Evolutionary conservation across 169 alveolate species (phyloP).

Genomic region (Cryptosporidium xiaoi): DNA sequence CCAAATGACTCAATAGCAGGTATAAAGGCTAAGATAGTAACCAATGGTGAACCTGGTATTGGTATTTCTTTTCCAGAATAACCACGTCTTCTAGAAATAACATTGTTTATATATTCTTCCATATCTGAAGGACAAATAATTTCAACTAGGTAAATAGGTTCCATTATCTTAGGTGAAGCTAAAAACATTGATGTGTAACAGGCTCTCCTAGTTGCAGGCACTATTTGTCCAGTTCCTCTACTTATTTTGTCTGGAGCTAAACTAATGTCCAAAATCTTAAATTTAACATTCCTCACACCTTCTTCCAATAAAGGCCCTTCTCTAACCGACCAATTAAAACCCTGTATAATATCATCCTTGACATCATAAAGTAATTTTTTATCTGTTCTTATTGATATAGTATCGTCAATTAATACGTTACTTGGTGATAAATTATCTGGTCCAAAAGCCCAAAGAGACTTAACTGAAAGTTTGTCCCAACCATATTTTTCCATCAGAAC

Average conservation of each 20-base stretch:
- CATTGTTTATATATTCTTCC: slow-evolving; percentile 37
- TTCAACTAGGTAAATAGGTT: slow-evolving; percentile 95
- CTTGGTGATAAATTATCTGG: slow-evolving; percentile 91
- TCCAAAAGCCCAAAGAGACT: slow-evolving; percentile 98
- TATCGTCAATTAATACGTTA: slow-evolving; percentile 94
- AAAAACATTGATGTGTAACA: slow-evolving; percentile 97
- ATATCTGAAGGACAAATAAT: slow-evolving; percentile 90
- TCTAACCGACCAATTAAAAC: slow-evolving; percentile 99
- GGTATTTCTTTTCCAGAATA: slow-evolving; percentile 92
- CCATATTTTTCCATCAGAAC: slow-evolving; percentile 87
- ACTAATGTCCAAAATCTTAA: slow-evolving; percentile 89
- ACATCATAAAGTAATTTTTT: slow-evolving; percentile 82
- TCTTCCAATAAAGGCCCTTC: slow-evolving; percentile 99
- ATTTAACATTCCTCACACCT: slow-evolving; percentile 90
- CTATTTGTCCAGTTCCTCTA: slow-evolving; percentile 97
- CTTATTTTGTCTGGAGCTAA: slow-evolving; percentile 90
- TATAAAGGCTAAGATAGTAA: slow-evolving; percentile 92
- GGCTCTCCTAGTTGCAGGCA: slow-evolving; percentile 96
- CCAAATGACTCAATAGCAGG: slow-evolving; percentile 99
- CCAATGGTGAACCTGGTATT: slow-evolving; percentile 93
- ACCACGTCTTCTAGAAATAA: slow-evolving; percentile 87
- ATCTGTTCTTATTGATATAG: slow-evolving; percentile 94
- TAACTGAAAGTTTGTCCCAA: slow-evolving; percentile 96
- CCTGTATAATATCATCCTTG: slow-evolving; percentile 91
- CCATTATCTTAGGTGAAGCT: slow-evolving; percentile 98